Conservation (phyloP, 768 basidiomycete genomes). For the Sporobolomyces phaffii region DNA sequence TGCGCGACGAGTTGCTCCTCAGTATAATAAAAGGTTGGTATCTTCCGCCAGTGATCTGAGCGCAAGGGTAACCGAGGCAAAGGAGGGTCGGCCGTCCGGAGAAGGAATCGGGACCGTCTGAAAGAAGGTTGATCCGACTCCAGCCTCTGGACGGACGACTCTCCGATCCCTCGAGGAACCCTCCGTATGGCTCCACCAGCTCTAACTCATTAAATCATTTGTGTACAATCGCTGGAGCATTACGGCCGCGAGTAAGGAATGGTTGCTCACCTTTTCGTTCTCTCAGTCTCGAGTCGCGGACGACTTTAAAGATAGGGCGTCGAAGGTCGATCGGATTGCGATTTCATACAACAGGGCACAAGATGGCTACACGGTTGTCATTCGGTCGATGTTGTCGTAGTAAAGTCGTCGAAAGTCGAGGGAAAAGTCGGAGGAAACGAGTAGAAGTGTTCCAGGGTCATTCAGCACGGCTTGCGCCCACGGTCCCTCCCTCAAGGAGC, state of each 20-base stretch:
- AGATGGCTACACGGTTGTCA: too few species aligned
- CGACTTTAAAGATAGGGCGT: too few species aligned
- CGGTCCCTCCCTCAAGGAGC: slow-evolving; percentile 8
- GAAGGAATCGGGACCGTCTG: background rate
- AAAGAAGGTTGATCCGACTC: background rate
- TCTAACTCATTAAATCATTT: slow-evolving; percentile 34
- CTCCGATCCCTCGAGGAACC: background rate
- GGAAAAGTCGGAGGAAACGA: background rate
- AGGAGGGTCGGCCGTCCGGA: background rate
- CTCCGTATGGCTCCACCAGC: background rate
- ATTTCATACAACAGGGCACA: too few species aligned
- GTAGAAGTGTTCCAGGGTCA: slow-evolving; percentile 3
- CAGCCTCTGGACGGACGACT: too few species aligned
- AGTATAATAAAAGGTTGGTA: slow-evolving; percentile 16
- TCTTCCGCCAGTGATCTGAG: background rate
- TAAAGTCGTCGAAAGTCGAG: too few species aligned
- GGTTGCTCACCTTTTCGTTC: background rate
- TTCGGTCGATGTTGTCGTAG: too few species aligned
- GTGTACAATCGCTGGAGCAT: slow-evolving; percentile 2
- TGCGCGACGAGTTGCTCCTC: slow-evolving; percentile 7
- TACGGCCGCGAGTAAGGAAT: too few species aligned
- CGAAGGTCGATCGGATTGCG: too few species aligned
- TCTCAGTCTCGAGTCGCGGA: background rate
- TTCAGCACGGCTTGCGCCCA: slow-evolving; percentile 26
- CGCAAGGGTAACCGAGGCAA: background rate